Percentiles rank a stretch among this genome's conserved stretches.
Conservation (phyloP, 305 asterid genomes). For the Solanum aculeatissimum region DNA sequence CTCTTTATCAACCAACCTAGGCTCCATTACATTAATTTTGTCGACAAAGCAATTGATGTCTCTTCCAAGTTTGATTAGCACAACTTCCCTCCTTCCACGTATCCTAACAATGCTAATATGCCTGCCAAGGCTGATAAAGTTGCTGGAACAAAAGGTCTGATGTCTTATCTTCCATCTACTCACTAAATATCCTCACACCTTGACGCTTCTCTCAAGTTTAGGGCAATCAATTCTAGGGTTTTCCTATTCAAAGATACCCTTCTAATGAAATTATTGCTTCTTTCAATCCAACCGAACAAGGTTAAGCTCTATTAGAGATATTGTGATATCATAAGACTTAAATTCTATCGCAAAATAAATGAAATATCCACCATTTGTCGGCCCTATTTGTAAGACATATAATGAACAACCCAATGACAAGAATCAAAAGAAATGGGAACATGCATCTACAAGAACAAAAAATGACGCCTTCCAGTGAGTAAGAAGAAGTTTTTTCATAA, state of each 20-base stretch:
- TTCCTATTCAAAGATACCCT: background rate
- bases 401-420: background rate
- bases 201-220: background rate
- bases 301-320: background rate
- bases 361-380: background rate
- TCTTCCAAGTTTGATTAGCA: background rate
- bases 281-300: background rate
- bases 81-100: background rate
- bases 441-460: background rate
- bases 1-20: background rate
- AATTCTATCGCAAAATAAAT: background rate
- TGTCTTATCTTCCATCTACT: background rate
- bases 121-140: background rate
- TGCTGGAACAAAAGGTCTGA: background rate
- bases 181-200: background rate
- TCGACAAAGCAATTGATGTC: background rate
- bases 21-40: background rate
- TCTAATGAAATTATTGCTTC: background rate
- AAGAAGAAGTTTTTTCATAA: background rate
- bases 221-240: background rate
- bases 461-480: background rate
- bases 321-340: background rate
- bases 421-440: background rate
- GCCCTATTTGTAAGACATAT: background rate
- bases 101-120: background rate